Conservation (phyloP, 164 flowering plant species). For the Aristolochia californica region DNA sequence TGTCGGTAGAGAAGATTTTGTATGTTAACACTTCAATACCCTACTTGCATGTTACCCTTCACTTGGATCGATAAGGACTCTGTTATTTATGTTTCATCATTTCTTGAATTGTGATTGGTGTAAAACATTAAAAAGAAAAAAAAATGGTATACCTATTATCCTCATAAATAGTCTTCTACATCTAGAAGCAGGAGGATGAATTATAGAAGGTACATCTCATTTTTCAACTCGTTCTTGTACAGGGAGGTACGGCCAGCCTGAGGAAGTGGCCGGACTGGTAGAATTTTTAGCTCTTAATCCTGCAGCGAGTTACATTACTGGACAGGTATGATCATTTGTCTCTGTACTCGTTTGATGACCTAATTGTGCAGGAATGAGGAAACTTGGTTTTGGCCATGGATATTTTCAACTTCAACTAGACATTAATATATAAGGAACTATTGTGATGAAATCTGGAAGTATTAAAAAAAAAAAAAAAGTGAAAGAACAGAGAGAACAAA, state of each 20-base stretch:
- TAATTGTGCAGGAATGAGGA: neutral
- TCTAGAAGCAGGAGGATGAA: too few species aligned
- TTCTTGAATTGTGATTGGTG: too few species aligned
- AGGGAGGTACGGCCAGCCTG: constrained; percentile 45
- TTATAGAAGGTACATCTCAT: neutral
- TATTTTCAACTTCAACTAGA: neutral
- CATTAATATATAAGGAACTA: neutral
- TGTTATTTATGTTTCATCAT: too few species aligned
- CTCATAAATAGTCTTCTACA: too few species aligned
- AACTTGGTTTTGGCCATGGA: neutral
- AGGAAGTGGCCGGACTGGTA: constrained; percentile 47
- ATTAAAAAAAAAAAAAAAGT: neutral
- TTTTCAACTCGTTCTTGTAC: constrained; percentile 10
- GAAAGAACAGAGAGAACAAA: neutral
- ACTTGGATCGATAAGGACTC: neutral
- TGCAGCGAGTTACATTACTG: constrained; percentile 41
- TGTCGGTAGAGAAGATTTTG: too few species aligned
- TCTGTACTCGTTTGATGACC: neutral
- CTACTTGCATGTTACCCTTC: neutral
- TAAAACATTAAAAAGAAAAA: neutral
- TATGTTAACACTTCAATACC: too few species aligned
- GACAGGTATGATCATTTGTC: constrained; percentile 23
- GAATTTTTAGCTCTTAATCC: constrained; percentile 38
- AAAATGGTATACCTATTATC: too few species aligned
- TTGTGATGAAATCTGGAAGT: neutral